Base-by-base conservation (phyloP, 345 rosid species). In the Moricandia moricandioides region DNA sequence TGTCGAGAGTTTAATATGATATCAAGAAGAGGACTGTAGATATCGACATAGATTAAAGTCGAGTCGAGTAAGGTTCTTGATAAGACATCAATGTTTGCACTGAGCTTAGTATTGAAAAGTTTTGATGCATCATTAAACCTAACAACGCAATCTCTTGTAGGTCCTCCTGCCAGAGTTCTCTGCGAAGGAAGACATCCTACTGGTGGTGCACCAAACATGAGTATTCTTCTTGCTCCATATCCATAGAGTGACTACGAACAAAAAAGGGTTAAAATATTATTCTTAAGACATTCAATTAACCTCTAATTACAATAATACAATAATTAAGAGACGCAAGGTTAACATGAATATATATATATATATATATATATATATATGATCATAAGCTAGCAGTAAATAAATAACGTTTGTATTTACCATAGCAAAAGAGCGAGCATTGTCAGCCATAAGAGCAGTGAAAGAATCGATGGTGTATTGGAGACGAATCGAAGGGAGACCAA, bases 1-100 rank as follows among this genome's bases (percentile, higher is more conserved):
- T 81, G 64, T 13, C 67, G 18, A 45, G 90, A 85, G 70, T 79
- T 71, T 51, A 83, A 40, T 74, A 93, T 83, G 70, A 90, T 24
- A 29, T 74, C 71, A 16, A 82, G 79, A 9, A 88, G 57, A 18
- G 84, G 73, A 69, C 4, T 12, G 67, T 83, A 88, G 70, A 83
- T 59, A 67, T 90, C 88, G 10, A 84, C 0, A 64, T 75, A 83
- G 11, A 85, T 69, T 16, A 88, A 10, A 18, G 40, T 80, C 0
- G 74, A 30, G 4, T 52, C 81, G 4, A 51, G 84, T 12, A 82
- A 33, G 5, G 52, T 65, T 51, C 4, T 65, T 74, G 82, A 62
- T 2, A 79, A 55, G 4, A 0, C 30, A 47, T 79, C 79, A 16
- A 79, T 8, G 33, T 49, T 63, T 49, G 69, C 57, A 21, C 49